Conservation (phyloP, 2,329 filamentous ascomycete genomes). For the Epichloe bromicola region DNA sequence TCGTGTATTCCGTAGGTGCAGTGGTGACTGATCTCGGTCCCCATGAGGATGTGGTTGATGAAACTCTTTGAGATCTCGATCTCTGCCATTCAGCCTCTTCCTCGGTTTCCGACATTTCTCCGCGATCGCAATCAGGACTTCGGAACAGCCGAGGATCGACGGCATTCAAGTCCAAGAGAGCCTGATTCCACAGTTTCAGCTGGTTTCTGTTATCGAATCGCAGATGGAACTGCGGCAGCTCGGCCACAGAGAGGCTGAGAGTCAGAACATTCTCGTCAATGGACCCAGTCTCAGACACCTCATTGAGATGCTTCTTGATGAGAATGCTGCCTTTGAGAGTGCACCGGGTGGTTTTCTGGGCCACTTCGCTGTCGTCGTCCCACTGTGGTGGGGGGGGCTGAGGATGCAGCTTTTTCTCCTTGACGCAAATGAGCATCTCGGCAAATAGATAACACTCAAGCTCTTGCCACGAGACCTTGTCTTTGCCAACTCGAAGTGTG, state of each 20-base stretch:
- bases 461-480: constrained; percentile 94
- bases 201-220: constrained; percentile 75
- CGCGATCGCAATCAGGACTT: constrained; percentile 65
- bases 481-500: constrained; percentile 85
- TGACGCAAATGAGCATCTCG: constrained; percentile 99
- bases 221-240: constrained; percentile 88
- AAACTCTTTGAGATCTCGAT: constrained; percentile 52
- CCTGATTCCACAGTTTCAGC: constrained; percentile 81
- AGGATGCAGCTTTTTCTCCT: constrained; percentile 69
- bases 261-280: constrained; percentile 76
- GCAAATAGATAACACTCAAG: constrained; percentile 93
- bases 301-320: constrained; percentile 94
- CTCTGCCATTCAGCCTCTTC: constrained; percentile 73
- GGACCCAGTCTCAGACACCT: constrained; percentile 58
- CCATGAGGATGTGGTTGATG: constrained; percentile 72
- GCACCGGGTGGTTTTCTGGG: constrained; percentile 58
- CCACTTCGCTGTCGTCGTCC: constrained; percentile 45
- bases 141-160: constrained; percentile 50
- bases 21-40: constrained; percentile 76
- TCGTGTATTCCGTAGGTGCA: constrained; percentile 84
- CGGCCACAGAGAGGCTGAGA: constrained; percentile 77
- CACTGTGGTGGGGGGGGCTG: constrained; percentile 47
- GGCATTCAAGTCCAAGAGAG: constrained; percentile 69
- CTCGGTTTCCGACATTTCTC: constrained; percentile 68
- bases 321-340: constrained; percentile 94